Base-by-base conservation (phyloP, 2,329 filamentous ascomycete species). In the Beauveria caledonica region DNA sequence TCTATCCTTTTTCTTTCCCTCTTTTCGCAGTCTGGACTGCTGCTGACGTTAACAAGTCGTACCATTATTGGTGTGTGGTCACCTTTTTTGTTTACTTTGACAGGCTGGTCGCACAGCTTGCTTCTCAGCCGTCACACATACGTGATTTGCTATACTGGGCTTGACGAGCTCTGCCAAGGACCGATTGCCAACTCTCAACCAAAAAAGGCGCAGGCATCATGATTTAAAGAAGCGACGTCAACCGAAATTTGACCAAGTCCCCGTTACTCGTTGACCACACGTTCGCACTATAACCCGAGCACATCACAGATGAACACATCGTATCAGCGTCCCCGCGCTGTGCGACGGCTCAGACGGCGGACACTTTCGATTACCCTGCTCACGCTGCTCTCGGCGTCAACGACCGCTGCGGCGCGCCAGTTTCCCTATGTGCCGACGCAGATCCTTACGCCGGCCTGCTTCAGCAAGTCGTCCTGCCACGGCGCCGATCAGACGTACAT, bases 391-490 rank as follows among this genome's bases (percentile, higher is more conserved):
- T 54, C 58, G 48, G 9, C 42, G 6, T 25, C 42, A 13, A 58
- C 36, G 25, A 46, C 58, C 29, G 64, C 69, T 42, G 67, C 72
- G 7, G 76, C 79, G 56, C 76, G 79, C 66, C 72, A 71, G 53
- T 80, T 91, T 57, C 91, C 90, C 27, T 96, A 95, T 76, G 86
- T 86, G 60, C 88, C 90, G 3, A 91, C 91, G 0, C 85, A 83
- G 33, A 80, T 95, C 57, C 81, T 93, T 61, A 79, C 85, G 50
- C 77, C 81, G 7, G 69, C 73, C 61, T 74, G 73, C 62, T 71
- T 77, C 58, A 78, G 81, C 63, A 72, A 76, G 23, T 75, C 76
- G 39, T 60, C 65, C 33, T 71, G 68, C 68, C 68, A 66, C 64
- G 71, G 65, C 59, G 71, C 64, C 63, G 78, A 83, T 19, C 70